Conservation (phyloP, 1,139 yeast species). For the Suhomyces choctaworum region DNA sequence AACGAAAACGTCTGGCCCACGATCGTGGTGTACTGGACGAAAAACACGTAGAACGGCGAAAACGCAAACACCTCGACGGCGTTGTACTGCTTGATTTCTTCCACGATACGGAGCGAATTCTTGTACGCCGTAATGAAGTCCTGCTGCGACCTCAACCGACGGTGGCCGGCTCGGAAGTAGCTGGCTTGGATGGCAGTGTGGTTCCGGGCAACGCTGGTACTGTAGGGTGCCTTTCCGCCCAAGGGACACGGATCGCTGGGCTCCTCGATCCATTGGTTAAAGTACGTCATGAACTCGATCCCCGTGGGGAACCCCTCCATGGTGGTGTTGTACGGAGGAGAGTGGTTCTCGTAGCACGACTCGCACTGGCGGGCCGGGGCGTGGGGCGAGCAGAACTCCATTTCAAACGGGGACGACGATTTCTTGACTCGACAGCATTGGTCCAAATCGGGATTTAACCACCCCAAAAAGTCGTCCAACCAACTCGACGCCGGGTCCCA, state of each 20-base stretch:
- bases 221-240: constrained; percentile 94
- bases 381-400: constrained; percentile 62
- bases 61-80: constrained; percentile 73
- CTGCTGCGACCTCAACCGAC: constrained; percentile 74
- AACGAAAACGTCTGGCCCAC: constrained; percentile 56
- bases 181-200: constrained; percentile 52
- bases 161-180: constrained; percentile 77
- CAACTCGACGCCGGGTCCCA: constrained; percentile 86
- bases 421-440: constrained; percentile 79
- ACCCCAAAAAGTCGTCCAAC: constrained; percentile 87
- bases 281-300: constrained; percentile 68
- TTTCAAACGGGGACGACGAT: constrained; percentile 16
- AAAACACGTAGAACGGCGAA: constrained; percentile 89
- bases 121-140: constrained; percentile 83
- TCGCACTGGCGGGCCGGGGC: constrained; percentile 75
- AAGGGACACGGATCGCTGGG: constrained; percentile 91
- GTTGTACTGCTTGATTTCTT: constrained; percentile 48
- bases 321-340: constrained; percentile 62
- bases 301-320: constrained; percentile 88
- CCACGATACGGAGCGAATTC: constrained; percentile 68
- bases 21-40: constrained; percentile 80
- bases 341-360: constrained; percentile 60
- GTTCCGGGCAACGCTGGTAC: constrained; percentile 53
- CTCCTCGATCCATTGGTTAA: constrained; percentile 80
- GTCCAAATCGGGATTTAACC: constrained; percentile 83